A percentile compares a stretch with the other conserved stretches of the same genome.
These are phyloP conservation scores for Eutrema heterophyllum DNA, from an alignment of 345 rosid species.

Conservation along the genomic window DNA sequence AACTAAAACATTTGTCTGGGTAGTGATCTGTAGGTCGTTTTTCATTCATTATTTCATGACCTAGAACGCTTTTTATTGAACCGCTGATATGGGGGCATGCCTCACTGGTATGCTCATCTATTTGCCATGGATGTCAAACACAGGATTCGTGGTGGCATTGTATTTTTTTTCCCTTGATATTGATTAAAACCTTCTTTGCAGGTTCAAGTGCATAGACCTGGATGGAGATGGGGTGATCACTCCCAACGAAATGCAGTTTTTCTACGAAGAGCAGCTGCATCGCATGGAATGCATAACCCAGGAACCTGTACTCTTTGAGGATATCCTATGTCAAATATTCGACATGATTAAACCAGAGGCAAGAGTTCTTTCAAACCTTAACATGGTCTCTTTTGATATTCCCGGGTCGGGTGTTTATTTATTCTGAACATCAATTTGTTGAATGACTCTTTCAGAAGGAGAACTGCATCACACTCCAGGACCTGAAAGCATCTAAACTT, in stretches of 20 bases:
- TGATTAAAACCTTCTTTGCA: slow-evolving; percentile 23
- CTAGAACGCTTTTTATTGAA: not conserved
- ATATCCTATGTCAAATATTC: slow-evolving; percentile 78
- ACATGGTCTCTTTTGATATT: not conserved
- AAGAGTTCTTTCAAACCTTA: not conserved
- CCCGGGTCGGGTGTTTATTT: not conserved
- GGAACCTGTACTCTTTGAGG: slow-evolving; percentile 74
- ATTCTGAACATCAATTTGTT: not conserved
- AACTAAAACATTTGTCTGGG: not conserved
- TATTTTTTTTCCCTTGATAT: not conserved
- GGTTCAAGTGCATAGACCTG: slow-evolving; percentile 94
- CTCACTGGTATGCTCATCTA: not conserved
- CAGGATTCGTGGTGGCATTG: not conserved
- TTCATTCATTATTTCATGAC: not conserved
- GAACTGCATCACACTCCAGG: slow-evolving; percentile 58
- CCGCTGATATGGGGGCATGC: not conserved
- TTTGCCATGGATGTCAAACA: not conserved
- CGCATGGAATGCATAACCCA: slow-evolving; percentile 84
- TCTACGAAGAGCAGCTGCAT: slow-evolving; percentile 85
- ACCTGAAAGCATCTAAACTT: slow-evolving; percentile 63
- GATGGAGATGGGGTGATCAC: slow-evolving; percentile 79
- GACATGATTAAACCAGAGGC: slow-evolving; percentile 90
- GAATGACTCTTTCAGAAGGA: slow-evolving; percentile 31
- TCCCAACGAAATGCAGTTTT: slow-evolving; percentile 80
- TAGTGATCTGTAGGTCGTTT: not conserved